Evolutionary conservation across 164 flowering plant genomes (phyloP), one percentile per base, ranked within the genome.

Genomic region (Litsea cubeba): DNA sequence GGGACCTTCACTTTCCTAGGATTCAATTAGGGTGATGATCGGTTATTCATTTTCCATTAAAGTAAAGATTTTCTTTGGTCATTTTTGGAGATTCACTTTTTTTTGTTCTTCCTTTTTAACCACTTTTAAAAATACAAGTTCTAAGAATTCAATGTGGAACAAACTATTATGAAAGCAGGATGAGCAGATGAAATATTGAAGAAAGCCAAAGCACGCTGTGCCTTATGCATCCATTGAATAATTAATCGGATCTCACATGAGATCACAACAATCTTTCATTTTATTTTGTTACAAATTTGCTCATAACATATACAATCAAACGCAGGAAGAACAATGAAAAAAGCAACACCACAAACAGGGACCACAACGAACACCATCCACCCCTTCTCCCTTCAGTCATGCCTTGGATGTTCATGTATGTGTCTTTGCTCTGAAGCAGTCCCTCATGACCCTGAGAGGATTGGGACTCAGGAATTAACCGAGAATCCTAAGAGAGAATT

Each of bases 401-500:
- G 65, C 79, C 86, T 80, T 81, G 72, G 71, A 77, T 78, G 73
- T 30, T 40, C 46, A 40, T 7, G 11, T 8, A 7, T 40, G 46
- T 63, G 71, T 77, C 69, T 49, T 54, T 81, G 79, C 63, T 76
- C 66, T 17, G 76, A 71, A 75, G 76, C 78, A 74, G 32, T n/a
- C 22, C 32, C 54, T 50, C 12, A 73, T 65, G 62, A 73, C 68
- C 75, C 70, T 71, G 51, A 68, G 72, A 57, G 74, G 75, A 72
- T 65, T 24, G 54, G n/a, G 72, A 5, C 50, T 51, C 62, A 14
- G 79, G 69, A 71, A 71, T 81, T 78, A 78, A 76, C 79, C 79
- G 69, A 78, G 74, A 58, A 81, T 62, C 83, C 83, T 81, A 78
- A 51, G 64, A 72, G 70, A 70, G 62, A 78, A 60, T 81, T 73